Conservation (phyloP, 108 stramenopile genomes). For the Cyclotella cryptica region DNA sequence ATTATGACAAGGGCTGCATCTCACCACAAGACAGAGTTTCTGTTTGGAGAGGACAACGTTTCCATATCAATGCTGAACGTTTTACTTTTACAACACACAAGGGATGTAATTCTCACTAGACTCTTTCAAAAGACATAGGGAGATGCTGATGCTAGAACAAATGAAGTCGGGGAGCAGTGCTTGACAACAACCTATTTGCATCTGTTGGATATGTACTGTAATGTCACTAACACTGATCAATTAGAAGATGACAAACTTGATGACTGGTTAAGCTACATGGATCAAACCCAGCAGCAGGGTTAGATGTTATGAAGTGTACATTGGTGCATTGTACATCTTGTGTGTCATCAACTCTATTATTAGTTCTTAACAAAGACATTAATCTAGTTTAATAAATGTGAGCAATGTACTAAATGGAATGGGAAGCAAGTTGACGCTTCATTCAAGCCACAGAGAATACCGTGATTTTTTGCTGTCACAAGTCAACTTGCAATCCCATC, state of each 20-base stretch:
- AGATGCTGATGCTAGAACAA: background rate
- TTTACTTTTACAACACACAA: background rate
- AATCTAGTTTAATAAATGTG: no score
- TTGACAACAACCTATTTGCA: constrained; percentile 38
- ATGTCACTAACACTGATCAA: background rate
- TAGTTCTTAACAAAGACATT: background rate
- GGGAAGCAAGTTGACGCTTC: background rate
- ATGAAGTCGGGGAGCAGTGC: background rate
- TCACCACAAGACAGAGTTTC: no score
- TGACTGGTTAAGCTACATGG: constrained; percentile 54
- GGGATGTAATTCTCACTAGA: background rate
- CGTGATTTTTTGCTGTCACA: background rate
- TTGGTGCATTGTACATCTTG: background rate
- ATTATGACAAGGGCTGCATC: no score
- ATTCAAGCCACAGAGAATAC: background rate
- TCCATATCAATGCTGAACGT: background rate
- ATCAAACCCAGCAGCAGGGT: constrained; percentile 11
- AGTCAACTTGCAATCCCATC: constrained; percentile 22
- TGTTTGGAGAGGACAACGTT: constrained; percentile 31
- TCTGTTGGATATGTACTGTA: constrained; percentile 47
- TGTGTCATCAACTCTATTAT: background rate
- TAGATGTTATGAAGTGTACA: constrained; percentile 7
- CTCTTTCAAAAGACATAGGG: background rate
- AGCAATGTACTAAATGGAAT: no score
- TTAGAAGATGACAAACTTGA: constrained; percentile 13